Percentiles rank a stretch among this genome's conserved stretches.
These are phyloP conservation scores for Solanum etuberosum DNA, from an alignment of 257 asterid species.

Conservation along the genomic window DNA sequence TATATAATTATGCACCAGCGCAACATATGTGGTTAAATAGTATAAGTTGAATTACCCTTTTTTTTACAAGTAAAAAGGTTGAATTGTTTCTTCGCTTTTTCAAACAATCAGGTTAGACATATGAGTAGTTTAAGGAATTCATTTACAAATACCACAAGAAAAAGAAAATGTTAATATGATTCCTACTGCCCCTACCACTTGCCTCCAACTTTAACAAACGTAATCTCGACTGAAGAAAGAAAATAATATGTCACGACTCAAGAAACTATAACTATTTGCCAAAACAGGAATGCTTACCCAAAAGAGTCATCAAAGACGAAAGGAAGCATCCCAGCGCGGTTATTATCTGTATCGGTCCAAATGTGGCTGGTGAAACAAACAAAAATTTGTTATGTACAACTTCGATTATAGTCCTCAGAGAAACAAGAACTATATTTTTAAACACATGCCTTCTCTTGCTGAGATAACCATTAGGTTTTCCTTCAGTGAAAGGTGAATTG, in stretches of 20 bases:
- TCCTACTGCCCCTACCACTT: neutral
- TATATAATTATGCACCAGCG: neutral
- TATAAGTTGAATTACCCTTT: neutral
- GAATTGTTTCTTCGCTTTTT: neutral
- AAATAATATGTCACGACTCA: neutral
- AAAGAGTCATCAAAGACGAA: conserved; percentile 93
- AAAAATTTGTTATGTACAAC: conserved; percentile 5
- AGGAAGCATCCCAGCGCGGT: conserved; percentile 99
- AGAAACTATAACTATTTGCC: neutral
- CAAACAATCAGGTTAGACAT: neutral
- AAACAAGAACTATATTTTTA: conserved; percentile 1
- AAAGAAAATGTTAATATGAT: neutral
- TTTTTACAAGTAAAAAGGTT: neutral
- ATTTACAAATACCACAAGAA: neutral
- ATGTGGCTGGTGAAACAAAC: conserved; percentile 57
- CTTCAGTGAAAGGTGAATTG: conserved; percentile 95
- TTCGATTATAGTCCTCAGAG: neutral
- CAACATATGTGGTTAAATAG: neutral
- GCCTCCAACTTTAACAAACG: neutral
- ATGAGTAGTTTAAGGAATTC: neutral
- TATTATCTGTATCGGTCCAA: conserved; percentile 94
- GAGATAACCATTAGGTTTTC: conserved; percentile 87
- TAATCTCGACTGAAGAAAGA: neutral
- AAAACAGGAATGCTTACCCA: conserved; percentile 46
- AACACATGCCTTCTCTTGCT: conserved; percentile 85